These are phyloP conservation scores for Neltuma alba DNA, from an alignment of 306 rosid species.

Conservation along the genomic window DNA sequence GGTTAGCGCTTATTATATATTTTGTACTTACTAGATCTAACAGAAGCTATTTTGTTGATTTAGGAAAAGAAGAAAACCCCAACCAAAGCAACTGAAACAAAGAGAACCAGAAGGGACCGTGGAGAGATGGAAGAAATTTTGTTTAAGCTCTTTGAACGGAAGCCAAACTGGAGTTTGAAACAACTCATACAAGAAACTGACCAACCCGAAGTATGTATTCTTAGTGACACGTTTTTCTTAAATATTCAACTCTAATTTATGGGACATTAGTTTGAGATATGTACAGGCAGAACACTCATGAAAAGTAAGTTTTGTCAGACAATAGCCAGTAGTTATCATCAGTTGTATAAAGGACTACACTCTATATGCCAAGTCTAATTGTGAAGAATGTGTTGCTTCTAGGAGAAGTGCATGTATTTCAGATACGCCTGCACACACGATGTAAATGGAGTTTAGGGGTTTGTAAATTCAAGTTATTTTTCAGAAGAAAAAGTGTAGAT, in stretches of 20 bases:
- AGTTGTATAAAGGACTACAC: not conserved
- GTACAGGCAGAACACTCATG: not conserved
- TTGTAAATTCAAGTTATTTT: not conserved
- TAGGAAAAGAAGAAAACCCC: constrained; percentile 81
- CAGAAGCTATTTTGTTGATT: constrained; percentile 37
- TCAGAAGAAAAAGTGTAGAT: not conserved
- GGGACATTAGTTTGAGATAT: constrained; percentile 18
- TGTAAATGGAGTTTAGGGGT: not conserved
- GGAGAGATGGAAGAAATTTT: constrained; percentile 86
- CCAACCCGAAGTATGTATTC: constrained; percentile 87
- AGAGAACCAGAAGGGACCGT: constrained; percentile 85
- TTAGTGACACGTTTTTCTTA: constrained; percentile 24
- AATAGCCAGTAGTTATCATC: not conserved
- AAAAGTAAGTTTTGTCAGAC: not conserved
- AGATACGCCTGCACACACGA: not conserved
- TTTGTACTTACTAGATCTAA: constrained; percentile 28
- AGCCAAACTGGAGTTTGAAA: constrained; percentile 77
- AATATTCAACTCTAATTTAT: constrained; percentile 22
- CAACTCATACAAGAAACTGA: constrained; percentile 82
- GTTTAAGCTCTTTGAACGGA: constrained; percentile 82
- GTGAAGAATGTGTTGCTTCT: constrained; percentile 28
- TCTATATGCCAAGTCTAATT: not conserved
- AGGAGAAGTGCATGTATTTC: constrained; percentile 10
- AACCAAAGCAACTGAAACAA: constrained; percentile 56
- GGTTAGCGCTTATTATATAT: not conserved